Evolutionary conservation across 1,139 yeast species (phyloP).

Genomic region (Pichia sp.): DNA sequence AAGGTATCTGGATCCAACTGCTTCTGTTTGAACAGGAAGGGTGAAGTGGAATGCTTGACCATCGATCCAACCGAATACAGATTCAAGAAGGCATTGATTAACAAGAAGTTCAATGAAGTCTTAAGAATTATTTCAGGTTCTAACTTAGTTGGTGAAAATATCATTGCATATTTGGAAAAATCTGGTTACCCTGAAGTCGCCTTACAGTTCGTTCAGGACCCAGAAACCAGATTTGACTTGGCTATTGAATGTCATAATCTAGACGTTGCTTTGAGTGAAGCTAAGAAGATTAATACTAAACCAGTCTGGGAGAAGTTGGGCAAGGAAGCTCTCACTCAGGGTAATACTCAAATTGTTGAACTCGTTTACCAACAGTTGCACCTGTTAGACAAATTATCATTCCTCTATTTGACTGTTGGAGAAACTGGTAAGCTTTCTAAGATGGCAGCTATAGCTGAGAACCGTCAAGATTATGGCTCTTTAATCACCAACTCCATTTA

Average conservation of each 20-base stretch:
- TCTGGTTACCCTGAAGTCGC: constrained; percentile 95
- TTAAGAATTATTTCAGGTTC: constrained; percentile 82
- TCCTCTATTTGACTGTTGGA: constrained; percentile 81
- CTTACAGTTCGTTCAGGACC: constrained; percentile 91
- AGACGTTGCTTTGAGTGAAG: constrained; percentile 82
- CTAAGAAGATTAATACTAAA: constrained; percentile 63
- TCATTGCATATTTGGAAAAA: constrained; percentile 90
- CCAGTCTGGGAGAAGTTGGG: constrained; percentile 79
- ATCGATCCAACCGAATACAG: constrained; percentile 97
- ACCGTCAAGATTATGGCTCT: constrained; percentile 75
- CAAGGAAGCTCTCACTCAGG: constrained; percentile 82
- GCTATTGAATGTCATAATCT: constrained; percentile 93
- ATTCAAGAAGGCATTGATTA: constrained; percentile 87
- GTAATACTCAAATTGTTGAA: constrained; percentile 81
- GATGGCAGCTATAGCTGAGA: constrained; percentile 88
- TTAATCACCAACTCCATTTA: constrained; percentile 80
- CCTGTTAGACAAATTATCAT: constrained; percentile 81
- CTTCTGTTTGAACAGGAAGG: constrained; percentile 77
- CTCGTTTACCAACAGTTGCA: constrained; percentile 83
- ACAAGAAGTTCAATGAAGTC: constrained; percentile 87
- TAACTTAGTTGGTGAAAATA: constrained; percentile 93
- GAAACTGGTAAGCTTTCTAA: constrained; percentile 64
- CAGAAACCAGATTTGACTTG: constrained; percentile 91
- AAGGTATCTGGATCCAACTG: constrained; percentile 66
- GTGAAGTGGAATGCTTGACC: constrained; percentile 67